These are phyloP conservation scores for Capillidium heterosporum DNA, from an alignment of 371 early-diverging fungal species.

Conservation along the genomic window DNA sequence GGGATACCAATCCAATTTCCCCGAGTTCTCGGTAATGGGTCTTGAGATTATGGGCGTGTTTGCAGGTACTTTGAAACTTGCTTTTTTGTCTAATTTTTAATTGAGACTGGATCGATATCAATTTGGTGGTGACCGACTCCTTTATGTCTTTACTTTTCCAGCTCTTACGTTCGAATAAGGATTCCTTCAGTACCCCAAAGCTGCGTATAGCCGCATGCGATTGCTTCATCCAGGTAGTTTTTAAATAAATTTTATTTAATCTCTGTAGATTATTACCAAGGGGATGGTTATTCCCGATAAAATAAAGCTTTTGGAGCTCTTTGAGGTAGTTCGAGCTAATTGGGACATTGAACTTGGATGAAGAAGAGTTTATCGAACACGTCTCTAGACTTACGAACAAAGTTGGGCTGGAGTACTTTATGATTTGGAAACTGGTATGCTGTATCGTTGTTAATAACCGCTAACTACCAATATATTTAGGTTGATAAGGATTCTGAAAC, in stretches of 20 bases:
- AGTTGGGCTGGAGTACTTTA: conserved; percentile 63
- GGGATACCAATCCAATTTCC: conserved; percentile 27
- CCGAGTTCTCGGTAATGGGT: conserved; percentile 34
- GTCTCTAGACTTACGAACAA: conserved; percentile 66
- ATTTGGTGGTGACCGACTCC: conserved; percentile 63
- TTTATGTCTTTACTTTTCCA: conserved; percentile 62
- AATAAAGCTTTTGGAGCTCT: conserved; percentile 57
- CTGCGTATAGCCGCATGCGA: conserved; percentile 35
- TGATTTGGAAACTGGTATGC: conserved; percentile 41
- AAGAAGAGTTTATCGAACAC: conserved; percentile 58
- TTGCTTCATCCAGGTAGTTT: conserved; percentile 44
- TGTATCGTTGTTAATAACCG: background rate
- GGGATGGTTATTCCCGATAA: conserved; percentile 85
- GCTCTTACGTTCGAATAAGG: conserved; percentile 24
- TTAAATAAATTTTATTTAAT: background rate
- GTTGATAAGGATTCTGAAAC: background rate
- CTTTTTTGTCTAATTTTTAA: background rate
- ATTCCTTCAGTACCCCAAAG: conserved; percentile 27
- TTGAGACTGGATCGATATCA: conserved; percentile 83
- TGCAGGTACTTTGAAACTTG: conserved; percentile 16
- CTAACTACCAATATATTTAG: background rate
- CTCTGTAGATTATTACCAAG: conserved; percentile 48
- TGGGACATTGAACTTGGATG: conserved; percentile 18
- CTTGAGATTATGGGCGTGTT: conserved; percentile 45
- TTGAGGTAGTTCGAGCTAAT: conserved; percentile 51